phyloP scores from a whole-genome alignment of 768 basidiomycete species.

The Kwoniella heveanensis region DNA sequence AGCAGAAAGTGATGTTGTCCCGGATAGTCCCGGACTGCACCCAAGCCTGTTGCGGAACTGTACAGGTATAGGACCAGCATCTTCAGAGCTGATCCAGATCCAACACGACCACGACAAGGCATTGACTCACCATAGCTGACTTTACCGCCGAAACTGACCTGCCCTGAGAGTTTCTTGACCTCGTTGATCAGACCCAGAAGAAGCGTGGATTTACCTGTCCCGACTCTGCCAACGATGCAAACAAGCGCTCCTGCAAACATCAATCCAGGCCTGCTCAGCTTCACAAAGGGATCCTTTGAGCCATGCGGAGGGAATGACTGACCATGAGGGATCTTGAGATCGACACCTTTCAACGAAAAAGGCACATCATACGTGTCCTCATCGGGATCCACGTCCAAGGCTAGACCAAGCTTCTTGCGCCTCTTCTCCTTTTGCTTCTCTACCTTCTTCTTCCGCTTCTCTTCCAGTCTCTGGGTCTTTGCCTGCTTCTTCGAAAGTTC shows the following conservation, averaged over 20 bases:
- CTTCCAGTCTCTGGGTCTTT: too few relatives aligned
- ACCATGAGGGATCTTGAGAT: constrained; percentile 59
- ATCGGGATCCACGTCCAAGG: constrained; percentile 16
- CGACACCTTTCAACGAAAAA: constrained; percentile 62
- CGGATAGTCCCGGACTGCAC: constrained; percentile 51
- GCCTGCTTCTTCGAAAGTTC: not conserved
- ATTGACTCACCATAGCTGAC: constrained; percentile 39
- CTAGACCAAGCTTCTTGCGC: constrained; percentile 6
- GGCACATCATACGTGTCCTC: constrained; percentile 52
- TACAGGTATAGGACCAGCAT: not conserved
- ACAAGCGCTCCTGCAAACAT: constrained; percentile 39
- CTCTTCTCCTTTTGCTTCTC: constrained; percentile 19
- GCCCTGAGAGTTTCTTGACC: constrained; percentile 38
- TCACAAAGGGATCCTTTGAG: too few relatives aligned
- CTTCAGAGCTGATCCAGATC: not conserved
- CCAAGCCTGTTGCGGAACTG: constrained; percentile 54
- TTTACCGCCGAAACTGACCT: constrained; percentile 41
- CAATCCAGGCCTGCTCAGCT: too few relatives aligned
- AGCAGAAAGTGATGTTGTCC: constrained; percentile 52
- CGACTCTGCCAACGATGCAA: constrained; percentile 52
- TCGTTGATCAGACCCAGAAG: constrained; percentile 49
- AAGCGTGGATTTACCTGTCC: constrained; percentile 51
- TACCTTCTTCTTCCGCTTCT: constrained; percentile 21
- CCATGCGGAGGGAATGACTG: too few relatives aligned
- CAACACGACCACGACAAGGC: too few relatives aligned